Conservation (phyloP, 164 flowering plant genomes). For the Chimonanthus salicifolius region DNA sequence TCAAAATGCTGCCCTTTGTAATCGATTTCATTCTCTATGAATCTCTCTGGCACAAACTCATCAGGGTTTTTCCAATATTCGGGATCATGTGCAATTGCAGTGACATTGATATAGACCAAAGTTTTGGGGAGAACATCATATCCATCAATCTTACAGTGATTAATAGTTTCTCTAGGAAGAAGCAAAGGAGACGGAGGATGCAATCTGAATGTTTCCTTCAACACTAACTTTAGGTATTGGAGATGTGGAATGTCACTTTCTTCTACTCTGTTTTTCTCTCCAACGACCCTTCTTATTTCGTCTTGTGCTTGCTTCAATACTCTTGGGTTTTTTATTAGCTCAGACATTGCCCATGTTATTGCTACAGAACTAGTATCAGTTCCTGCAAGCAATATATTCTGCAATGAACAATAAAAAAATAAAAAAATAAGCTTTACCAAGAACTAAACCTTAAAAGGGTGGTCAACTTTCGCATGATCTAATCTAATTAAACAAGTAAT, state of each 20-base stretch:
- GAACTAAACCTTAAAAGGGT: background rate
- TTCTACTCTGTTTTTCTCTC: conserved; percentile 17
- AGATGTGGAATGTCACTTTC: conserved; percentile 15
- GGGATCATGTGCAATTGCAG: conserved; percentile 11
- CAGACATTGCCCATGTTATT: conserved; percentile 22
- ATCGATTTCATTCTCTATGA: conserved; percentile 5
- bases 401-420: background rate
- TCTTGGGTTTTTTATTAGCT: conserved; percentile 10
- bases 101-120: conserved; percentile 7
- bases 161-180: conserved; percentile 12
- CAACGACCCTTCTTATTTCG: conserved; percentile 7
- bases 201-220: conserved; percentile 18
- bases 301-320: conserved; percentile 16
- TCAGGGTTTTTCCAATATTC: conserved; percentile 13
- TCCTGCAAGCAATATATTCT: conserved; percentile 18
- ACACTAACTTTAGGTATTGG: conserved; percentile 14
- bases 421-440: no score
- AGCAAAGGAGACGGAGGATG: conserved; percentile 9
- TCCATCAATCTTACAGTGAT: conserved; percentile 8
- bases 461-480: background rate
- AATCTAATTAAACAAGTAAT: no score
- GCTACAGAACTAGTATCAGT: conserved; percentile 10
- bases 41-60: conserved; percentile 19
- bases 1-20: conserved; percentile 13
- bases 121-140: conserved; percentile 17